Conservation (phyloP, 2,329 filamentous ascomycete genomes). For the Acarospora socialis region DNA sequence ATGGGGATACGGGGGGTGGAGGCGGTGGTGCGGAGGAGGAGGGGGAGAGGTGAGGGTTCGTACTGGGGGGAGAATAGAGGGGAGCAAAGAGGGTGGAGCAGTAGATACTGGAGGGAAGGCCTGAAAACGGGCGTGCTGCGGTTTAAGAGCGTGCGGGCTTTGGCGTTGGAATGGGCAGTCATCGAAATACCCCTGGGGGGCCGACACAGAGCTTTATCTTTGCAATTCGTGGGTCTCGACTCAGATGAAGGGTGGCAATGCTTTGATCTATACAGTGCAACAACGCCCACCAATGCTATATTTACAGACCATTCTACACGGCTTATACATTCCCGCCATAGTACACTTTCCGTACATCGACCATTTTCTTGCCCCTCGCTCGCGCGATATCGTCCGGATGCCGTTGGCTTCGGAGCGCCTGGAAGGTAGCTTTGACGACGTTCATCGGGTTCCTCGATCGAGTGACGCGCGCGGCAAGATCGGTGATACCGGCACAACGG, state of each 20-base stretch:
- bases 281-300: too few species aligned
- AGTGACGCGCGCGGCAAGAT: conserved; percentile 69
- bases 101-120: background rate
- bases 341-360: conserved; percentile 94
- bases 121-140: background rate
- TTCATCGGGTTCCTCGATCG: conserved; percentile 95
- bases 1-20: conserved; percentile 19
- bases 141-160: too few species aligned
- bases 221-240: too few species aligned
- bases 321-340: conserved; percentile 64
- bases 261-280: too few species aligned
- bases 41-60: conserved; percentile 12
- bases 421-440: conserved; percentile 78
- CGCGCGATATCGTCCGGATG: conserved; percentile 82
- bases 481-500: conserved; percentile 69
- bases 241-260: too few species aligned
- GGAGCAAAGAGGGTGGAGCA: background rate
- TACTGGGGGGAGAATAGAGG: conserved; percentile 10
- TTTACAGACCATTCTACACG: conserved; percentile 23
- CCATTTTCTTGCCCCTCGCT: conserved; percentile 83
- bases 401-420: conserved; percentile 69
- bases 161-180: too few species aligned
- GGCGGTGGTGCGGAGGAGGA: conserved; percentile 22
- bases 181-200: background rate
- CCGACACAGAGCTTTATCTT: background rate